Evolutionary conservation across 225 moss, liverwort and hornwort genomes (phyloP).

Genomic region (Rhytidiadelphus loreus): DNA sequence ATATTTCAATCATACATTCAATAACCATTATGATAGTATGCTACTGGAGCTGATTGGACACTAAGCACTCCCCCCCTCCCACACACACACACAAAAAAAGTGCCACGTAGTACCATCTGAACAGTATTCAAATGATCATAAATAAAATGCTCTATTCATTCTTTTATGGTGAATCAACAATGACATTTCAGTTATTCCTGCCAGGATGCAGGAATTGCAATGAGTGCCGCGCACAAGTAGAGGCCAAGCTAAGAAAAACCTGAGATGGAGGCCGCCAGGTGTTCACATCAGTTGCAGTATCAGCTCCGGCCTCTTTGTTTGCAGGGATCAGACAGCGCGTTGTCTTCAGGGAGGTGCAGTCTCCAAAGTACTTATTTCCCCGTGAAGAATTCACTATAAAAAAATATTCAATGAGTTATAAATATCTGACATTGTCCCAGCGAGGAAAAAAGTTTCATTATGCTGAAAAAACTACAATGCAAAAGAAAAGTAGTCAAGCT

Average conservation of each 20-base stretch:
- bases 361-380: conserved; percentile 82
- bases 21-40: no score
- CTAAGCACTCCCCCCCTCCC: no score
- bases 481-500: background rate
- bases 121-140: background rate
- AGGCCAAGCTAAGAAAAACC: conserved; percentile 25
- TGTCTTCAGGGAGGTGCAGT: conserved; percentile 37
- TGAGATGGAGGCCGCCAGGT: conserved; percentile 75
- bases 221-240: background rate
- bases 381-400: conserved; percentile 73
- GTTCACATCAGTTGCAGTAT: conserved; percentile 69
- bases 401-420: background rate
- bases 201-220: background rate
- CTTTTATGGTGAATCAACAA: background rate
- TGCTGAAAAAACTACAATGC: background rate
- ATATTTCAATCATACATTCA: background rate
- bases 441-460: background rate
- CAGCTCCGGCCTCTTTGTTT: conserved; percentile 75
- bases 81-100: background rate
- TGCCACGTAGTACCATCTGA: background rate
- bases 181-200: background rate
- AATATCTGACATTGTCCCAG: background rate
- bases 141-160: background rate
- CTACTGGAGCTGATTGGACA: background rate
- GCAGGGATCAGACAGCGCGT: conserved; percentile 64